Evolutionary conservation across 148 eudicot genomes (phyloP).

Genomic region (Nyssa sinensis): DNA sequence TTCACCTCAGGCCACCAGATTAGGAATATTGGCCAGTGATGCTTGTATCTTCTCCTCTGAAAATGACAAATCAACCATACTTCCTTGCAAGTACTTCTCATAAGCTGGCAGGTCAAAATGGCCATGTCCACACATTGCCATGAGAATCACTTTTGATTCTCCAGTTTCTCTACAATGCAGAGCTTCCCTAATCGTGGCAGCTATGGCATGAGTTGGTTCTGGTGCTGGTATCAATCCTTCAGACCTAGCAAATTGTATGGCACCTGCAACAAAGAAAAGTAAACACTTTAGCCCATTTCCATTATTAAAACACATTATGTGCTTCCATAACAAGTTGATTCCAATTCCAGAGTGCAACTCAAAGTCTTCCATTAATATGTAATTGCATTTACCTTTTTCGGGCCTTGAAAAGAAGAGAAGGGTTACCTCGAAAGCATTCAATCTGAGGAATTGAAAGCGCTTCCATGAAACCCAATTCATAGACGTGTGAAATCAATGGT

Average conservation of each 20-base stretch:
- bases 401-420: background rate
- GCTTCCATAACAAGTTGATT: background rate
- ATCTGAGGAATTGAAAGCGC: slow-evolving; percentile 82
- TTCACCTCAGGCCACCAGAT: slow-evolving; percentile 18
- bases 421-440: slow-evolving; percentile 84
- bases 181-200: slow-evolving; percentile 93
- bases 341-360: background rate
- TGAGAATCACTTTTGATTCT: slow-evolving; percentile 81
- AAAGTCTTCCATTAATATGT: background rate
- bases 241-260: slow-evolving; percentile 84
- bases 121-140: slow-evolving; percentile 99
- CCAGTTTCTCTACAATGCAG: slow-evolving; percentile 86
- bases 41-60: slow-evolving; percentile 49
- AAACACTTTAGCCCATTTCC: background rate
- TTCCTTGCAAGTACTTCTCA: slow-evolving; percentile 76
- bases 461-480: slow-evolving; percentile 89
- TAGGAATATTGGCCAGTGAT: slow-evolving; percentile 70
- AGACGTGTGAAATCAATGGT: slow-evolving; percentile 88
- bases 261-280: slow-evolving; percentile 47
- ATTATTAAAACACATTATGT: background rate
- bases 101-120: slow-evolving; percentile 89
- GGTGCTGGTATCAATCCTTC: slow-evolving; percentile 97
- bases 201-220: slow-evolving; percentile 91
- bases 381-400: background rate
- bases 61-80: slow-evolving; percentile 72